These are phyloP conservation scores for Apiospora hydei DNA, from an alignment of 2,329 filamentous ascomycete species.

Conservation along the genomic window DNA sequence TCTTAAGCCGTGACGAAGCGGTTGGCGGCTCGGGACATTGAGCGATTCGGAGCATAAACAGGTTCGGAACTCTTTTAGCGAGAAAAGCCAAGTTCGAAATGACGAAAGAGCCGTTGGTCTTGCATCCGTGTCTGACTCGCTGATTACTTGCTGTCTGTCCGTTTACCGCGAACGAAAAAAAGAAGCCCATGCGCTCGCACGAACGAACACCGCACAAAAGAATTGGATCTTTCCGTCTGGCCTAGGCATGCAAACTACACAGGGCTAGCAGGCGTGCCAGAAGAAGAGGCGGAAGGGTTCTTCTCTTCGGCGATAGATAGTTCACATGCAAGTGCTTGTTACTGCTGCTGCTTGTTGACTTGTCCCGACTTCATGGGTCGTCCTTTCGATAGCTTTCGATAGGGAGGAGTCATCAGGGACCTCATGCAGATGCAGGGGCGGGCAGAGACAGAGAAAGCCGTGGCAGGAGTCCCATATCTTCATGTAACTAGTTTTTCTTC, in stretches of 20 bases:
- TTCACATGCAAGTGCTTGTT: neutral
- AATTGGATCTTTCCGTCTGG: neutral
- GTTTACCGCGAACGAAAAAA: neutral
- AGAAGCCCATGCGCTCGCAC: neutral
- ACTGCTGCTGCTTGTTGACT: neutral
- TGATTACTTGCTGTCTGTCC: neutral
- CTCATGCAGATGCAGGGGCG: neutral
- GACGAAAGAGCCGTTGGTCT: neutral
- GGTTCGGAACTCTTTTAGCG: neutral
- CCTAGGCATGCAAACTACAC: neutral
- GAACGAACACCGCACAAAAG: neutral
- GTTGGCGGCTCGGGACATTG: neutral
- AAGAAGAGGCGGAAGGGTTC: conserved; percentile 5
- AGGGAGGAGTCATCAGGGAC: neutral
- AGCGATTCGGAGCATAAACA: neutral
- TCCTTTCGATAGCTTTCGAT: neutral
- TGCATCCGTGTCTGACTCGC: neutral
- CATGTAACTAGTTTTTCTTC: neutral
- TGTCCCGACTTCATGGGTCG: neutral
- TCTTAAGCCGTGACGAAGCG: neutral
- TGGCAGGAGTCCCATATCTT: neutral
- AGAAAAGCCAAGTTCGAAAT: neutral
- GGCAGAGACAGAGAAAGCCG: neutral
- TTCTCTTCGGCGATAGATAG: neutral
- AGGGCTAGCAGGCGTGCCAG: neutral